Evolutionary conservation across 129 eudicot species (phyloP).

Genomic region (Helianthus annuus): DNA sequence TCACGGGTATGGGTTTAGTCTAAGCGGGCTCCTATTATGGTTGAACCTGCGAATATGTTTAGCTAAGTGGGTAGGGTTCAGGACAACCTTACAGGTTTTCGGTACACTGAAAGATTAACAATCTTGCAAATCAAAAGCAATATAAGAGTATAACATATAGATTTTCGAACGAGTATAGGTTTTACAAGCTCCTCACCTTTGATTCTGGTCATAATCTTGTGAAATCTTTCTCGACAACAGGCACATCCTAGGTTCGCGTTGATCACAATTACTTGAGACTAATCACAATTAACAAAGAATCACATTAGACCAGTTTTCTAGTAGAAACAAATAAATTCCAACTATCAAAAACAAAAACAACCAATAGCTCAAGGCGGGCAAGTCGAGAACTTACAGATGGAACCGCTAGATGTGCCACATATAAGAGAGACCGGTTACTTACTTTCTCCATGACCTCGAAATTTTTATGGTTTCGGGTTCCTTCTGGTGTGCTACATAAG

Average conservation of each 20-base stretch:
- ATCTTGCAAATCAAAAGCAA: too few relatives aligned
- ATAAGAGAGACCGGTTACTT: constrained; percentile 36
- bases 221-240: constrained; percentile 46
- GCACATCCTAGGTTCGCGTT: constrained; percentile 46
- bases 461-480: neutral
- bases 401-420: constrained; percentile 44
- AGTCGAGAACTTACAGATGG: constrained; percentile 36
- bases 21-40: neutral
- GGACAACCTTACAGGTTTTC: too few relatives aligned
- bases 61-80: too few relatives aligned
- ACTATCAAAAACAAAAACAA: neutral
- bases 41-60: neutral
- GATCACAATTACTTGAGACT: constrained; percentile 59
- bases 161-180: neutral
- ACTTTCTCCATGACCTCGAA: constrained; percentile 28
- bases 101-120: too few relatives aligned
- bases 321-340: neutral
- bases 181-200: constrained; percentile 24
- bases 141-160: neutral
- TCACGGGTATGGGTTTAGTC: neutral
- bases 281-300: constrained; percentile 1
- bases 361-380: neutral
- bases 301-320: neutral
- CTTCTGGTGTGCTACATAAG: constrained; percentile 6
- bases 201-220: constrained; percentile 35